Base-by-base conservation (phyloP, 495 filamentous ascomycete species). In the Pyrenopolyporus hunteri region DNA sequence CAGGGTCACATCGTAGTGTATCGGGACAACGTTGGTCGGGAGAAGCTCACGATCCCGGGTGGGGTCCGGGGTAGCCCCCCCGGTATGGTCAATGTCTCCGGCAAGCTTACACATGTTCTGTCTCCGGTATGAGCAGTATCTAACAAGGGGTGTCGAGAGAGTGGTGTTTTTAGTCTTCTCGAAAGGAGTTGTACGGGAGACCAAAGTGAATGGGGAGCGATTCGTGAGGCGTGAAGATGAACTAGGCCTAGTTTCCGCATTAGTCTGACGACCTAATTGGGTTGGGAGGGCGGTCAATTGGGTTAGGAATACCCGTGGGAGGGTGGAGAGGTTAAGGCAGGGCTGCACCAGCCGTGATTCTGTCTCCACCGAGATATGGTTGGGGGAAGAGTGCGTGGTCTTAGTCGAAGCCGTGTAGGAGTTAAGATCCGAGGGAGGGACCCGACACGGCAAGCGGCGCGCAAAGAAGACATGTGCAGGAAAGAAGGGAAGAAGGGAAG, bases 1-100 rank as follows among this genome's bases (percentile, higher is more conserved):
- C 20, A 92, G 76, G 14, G 85, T 87, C 43, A 92, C 75, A 71
- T 88, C 79, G 72, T 92, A 91, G 74, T 91, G 86, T 0, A 72
- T 73, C 8, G 89, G 87, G 46, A 83, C 76, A 40, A 87, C 84
- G 69, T 88, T 87, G 58, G 78, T 76, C 42, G 85, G 85, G 59
- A 88, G 78, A 37, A 87, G 80, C 70, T 85, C 85, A 52, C 85
- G 76, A 23, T 76, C 78, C 48, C 58, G 16, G 29, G 35, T 67
- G 56, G 76, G 72, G 57, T 80, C 72, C 44, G 80, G 73, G 42
- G 76, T 74, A 49, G 78, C 72, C 47, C 76, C 78, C 50, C 79
- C 73, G 35, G 68, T 74, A 45, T 74, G 70, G 29, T 76, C 77
- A 44, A 71, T 73, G 6, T 76, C 72, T 61, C 73, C 72, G 19